Evolutionary conservation across 2,329 filamentous ascomycete genomes (phyloP), one percentile per base, ranked within the genome.

Genomic region (Penicillium digitatum): DNA sequence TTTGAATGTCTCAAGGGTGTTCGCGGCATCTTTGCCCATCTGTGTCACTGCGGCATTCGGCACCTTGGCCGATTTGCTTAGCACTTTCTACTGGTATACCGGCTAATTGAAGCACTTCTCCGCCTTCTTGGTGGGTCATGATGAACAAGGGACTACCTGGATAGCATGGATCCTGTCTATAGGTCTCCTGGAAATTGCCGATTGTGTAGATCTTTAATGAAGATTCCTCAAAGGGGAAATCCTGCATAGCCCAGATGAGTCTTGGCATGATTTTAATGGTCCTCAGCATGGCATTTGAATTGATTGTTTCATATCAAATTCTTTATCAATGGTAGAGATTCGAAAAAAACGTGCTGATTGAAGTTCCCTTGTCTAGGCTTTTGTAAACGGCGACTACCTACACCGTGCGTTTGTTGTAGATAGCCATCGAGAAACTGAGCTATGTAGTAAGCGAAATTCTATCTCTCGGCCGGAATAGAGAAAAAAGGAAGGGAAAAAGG

Each of bases 41-140:
- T 63, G 38, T 4, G 50, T 62, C 1, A 67, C 69, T 24, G 62
- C 58, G 3, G 38, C 27, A 20, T 45, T 68, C 8, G 3, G 55
- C n/a, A 5, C 61, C 57, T 38, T 59, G 43, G 6, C 68, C 68
- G 3, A 69, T 47, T 44, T 61, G 32, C 47, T 69, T 70, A 9
- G 60, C 67, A 12, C 62, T 64, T 26, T 48, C 37, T 3, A 50
- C 57, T 18, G 68, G 66, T 4, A 67, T 66, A 7, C 68, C 66
- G 5, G 64, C 57, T 0, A 71, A 44, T 8, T 66, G 64, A 35
- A 57, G 57, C 3, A 71, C 61, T n/a, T 66, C 10, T 10, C 67
- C 68, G 7, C 69, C 69, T 50, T 72, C 69, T 43, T 72, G 69
- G 52, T 72, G 68, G 3, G 66, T 71, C 64, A 69, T 64, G 47